Evolutionary conservation across 495 filamentous ascomycete genomes (phyloP), one percentile per base, ranked within the genome.

Genomic region (Trichoderma orchidacearum): DNA sequence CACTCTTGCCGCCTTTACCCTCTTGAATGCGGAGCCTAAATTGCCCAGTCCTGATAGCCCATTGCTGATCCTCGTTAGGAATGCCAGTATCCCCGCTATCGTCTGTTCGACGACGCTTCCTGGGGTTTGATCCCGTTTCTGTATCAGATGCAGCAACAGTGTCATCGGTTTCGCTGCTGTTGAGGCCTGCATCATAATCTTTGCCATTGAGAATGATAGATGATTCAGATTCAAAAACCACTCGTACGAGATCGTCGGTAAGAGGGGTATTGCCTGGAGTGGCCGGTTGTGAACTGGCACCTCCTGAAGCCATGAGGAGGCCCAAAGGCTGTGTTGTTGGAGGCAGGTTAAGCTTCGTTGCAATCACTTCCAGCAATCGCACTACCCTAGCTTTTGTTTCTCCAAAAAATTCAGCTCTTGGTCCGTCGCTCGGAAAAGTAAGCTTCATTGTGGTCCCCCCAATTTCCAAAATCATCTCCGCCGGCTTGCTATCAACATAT

Each of bases 381-480:
- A 80, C 75, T 23, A 97, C 78, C 54, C 87, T 61, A n/a, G 80
- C 71, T 63, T 86, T 82, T 53, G 80, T 73, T 30, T 84, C 68
- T 32, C 85, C 77, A 61, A 85, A 73, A 66, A 97, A 95, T 51
- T 87, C 83, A 0, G 83, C 86, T 0, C 81, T 79, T 60, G 66
- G 61, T 34, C 63, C 65, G 2, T 45, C 34, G 1, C 38, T 36
- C 0, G 51, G 53, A 23, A 84, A 69, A 58, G 89, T 77, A 32
- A 96, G 61, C 23, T 80, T 72, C 1, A 84, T 87, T 28, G 72
- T 74, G 61, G 92, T 86, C 17, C 75, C 76, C 30, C 81, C 82
- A 48, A 91, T 85, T 63, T 97, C 89, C 2, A 96, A 68, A 50
- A 97, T 79, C 17, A 95, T 76, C 65, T 91, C 87, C 60, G 81